Percentiles rank a stretch among this genome's conserved stretches.
These are phyloP conservation scores for Athelia sp. DNA, from an alignment of 1,284 basidiomycete genomes.

Conservation along the genomic window DNA sequence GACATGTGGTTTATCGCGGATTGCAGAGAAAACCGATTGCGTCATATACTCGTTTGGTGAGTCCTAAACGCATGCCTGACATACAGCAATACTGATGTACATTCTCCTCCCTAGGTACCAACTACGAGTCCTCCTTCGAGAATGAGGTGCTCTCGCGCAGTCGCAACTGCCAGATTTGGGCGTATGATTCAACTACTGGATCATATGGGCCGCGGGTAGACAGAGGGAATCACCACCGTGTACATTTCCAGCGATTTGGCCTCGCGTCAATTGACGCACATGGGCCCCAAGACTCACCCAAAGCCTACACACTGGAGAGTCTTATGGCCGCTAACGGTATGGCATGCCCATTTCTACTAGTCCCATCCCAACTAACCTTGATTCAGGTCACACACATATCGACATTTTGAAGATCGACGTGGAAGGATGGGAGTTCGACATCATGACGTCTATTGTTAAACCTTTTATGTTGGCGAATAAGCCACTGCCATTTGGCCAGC, in stretches of 20 bases:
- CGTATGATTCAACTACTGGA: constrained; percentile 55
- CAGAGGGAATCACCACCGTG: constrained; percentile 30
- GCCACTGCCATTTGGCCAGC: constrained; percentile 50
- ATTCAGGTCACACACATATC: constrained; percentile 49
- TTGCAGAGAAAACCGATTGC: constrained; percentile 50
- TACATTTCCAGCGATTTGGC: constrained; percentile 48
- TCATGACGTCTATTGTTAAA: constrained; percentile 36
- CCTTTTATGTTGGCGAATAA: constrained; percentile 35
- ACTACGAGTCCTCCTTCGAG: constrained; percentile 64
- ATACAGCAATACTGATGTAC: constrained; percentile 1
- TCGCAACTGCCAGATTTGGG: constrained; percentile 54
- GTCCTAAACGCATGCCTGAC: constrained; percentile 11
- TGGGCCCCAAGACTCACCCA: constrained; percentile 32
- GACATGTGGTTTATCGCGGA: constrained; percentile 55
- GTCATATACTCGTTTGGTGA: constrained; percentile 58
- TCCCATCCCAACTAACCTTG: no score
- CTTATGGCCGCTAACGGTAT: constrained; percentile 48
- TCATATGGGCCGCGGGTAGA: constrained; percentile 48
- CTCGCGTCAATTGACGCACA: constrained; percentile 43
- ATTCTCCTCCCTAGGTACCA: constrained; percentile 39
- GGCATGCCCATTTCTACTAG: no score
- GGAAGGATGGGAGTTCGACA: constrained; percentile 52
- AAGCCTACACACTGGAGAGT: constrained; percentile 52
- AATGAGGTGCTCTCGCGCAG: constrained; percentile 52
- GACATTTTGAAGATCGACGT: constrained; percentile 53